Evolutionary conservation across 495 filamentous ascomycete genomes (phyloP), one percentile per base, ranked within the genome.

Genomic region (Penicillium longicatenatum): DNA sequence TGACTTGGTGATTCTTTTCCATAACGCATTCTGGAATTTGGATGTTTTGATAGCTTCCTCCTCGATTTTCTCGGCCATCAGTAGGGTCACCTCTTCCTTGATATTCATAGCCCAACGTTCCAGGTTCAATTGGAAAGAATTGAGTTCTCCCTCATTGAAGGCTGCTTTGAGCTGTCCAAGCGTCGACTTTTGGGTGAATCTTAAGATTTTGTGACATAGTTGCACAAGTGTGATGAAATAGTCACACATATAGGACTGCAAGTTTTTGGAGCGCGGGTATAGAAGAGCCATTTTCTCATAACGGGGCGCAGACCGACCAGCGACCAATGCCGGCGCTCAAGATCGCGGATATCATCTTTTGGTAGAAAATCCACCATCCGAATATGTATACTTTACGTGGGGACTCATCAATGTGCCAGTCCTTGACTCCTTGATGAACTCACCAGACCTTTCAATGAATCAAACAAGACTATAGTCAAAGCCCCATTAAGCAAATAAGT

Each of bases 171-270:
- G 37, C 60, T 76, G 70, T 17, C 64, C 57, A 8, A 78, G 44
- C 22, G 57, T 57, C 14, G 76, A 72, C 59, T 73, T 75, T 50
- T 70, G 61, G 8, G 66, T 67, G 42, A 69, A 66, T 22, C 68
- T 68, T 11, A 76, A 61, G 4, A 75, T 47, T 20, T 71, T 56
- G 51, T 73, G 70, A 50, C 74, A 80, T 22, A 79, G 64, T 33
- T 59, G 44, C 46, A 79, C 73, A 20, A 79, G 66, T 6, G 74
- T 63, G 52, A 75, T 73, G 50, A 75, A 78, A 56, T 79, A 79
- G 62, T 79, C 75, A 50, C 45, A 75, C 37, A 79, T 59, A 22
- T 65, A 37, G 30, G 67, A 68, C 60, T 75, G 75, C 26, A 79
- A 57, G 30, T 52, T 59, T 46, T 63, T 68, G 11, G 73, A 78